These are phyloP conservation scores for Tetrapisispora arboricola DNA, from an alignment of 805 yeast species.

Conservation along the genomic window DNA sequence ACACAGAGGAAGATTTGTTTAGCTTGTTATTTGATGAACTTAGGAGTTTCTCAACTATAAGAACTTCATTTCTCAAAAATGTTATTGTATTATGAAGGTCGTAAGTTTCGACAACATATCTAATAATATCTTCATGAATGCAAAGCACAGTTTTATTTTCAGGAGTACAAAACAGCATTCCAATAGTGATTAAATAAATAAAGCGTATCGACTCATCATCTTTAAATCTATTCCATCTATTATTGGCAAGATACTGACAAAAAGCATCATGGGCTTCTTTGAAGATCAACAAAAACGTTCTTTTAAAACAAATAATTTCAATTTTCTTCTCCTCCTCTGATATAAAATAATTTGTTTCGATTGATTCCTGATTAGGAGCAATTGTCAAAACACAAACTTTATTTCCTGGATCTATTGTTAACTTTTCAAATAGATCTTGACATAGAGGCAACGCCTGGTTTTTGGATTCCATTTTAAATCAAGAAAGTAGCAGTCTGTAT, in stretches of 20 bases:
- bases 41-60: constrained; percentile 16
- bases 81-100: constrained; percentile 1
- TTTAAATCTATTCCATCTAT: constrained; percentile 8
- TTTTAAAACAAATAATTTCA: constrained; percentile 30
- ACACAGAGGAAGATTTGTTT: constrained; percentile 33
- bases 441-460: constrained; percentile 3
- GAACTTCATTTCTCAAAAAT: constrained; percentile 13
- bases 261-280: constrained; percentile 23
- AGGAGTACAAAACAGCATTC: constrained; percentile 29
- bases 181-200: constrained; percentile 19
- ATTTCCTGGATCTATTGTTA: constrained; percentile 4
- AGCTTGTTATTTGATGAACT: constrained; percentile 27
- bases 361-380: constrained; percentile 12
- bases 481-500: too few species aligned
- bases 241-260: constrained; percentile 2
- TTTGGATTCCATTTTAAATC: background rate
- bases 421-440: constrained; percentile 10
- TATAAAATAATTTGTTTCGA: constrained; percentile 6
- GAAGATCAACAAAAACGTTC: constrained; percentile 22
- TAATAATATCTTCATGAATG: constrained; percentile 22
- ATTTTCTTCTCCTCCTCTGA: constrained; percentile 7
- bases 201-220: background rate
- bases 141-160: constrained; percentile 29
- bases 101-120: constrained; percentile 4
- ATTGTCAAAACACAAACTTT: constrained; percentile 10